These are phyloP conservation scores for Narthecium ossifragum DNA, from an alignment of 106 monocot genomes.

Conservation along the genomic window DNA sequence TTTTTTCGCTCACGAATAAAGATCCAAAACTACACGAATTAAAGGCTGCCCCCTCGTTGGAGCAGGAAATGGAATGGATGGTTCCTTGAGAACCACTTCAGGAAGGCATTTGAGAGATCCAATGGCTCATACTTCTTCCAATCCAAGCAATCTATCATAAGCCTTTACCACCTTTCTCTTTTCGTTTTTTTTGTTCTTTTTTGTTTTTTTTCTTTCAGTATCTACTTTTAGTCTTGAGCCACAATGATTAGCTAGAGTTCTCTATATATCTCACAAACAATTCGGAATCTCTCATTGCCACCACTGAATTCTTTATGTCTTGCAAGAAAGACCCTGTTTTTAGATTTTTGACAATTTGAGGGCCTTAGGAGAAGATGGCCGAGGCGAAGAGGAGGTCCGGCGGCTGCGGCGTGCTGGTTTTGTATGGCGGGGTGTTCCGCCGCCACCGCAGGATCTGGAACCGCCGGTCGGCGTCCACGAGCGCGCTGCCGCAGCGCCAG, in stretches of 20 bases:
- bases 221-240: no score
- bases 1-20: no score
- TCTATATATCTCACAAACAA: no score
- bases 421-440: slow-evolving; percentile 35
- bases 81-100: slow-evolving; percentile 3
- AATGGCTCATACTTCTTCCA: slow-evolving; percentile 9
- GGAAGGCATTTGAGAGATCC: neutral
- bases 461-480: slow-evolving; percentile 24
- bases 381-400: slow-evolving; percentile 25
- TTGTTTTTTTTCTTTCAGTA: neutral
- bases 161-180: neutral
- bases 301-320: no score
- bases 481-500: slow-evolving; percentile 15
- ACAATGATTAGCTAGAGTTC: no score
- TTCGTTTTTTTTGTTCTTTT: neutral
- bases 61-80: no score
- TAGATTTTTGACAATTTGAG: no score
- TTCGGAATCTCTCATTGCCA: no score
- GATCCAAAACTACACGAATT: no score
- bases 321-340: no score
- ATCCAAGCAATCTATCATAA: slow-evolving; percentile 15
- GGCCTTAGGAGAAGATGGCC: slow-evolving; percentile 1
- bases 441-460: slow-evolving; percentile 2
- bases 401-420: slow-evolving; percentile 28
- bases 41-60: no score